phyloP scores from a whole-genome alignment of 169 alveolate species.

The Perkinsus olseni region DNA sequence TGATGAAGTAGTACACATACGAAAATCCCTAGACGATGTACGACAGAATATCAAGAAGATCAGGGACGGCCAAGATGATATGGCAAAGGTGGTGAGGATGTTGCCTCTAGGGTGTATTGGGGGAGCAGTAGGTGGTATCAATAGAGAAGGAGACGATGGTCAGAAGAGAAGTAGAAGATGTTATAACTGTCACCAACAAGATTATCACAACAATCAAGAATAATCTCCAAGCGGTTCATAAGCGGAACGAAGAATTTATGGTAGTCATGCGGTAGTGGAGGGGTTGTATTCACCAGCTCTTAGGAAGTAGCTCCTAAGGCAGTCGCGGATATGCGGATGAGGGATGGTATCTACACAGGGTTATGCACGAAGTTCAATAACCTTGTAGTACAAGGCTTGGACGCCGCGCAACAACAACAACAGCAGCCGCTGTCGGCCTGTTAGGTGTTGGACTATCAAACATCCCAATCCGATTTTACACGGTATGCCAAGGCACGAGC shows the following conservation, averaged over 20 bases:
- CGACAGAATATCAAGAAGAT: neutral
- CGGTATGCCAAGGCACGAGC: neutral
- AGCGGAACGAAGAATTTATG: neutral
- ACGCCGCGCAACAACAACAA: neutral
- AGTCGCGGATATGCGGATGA: neutral
- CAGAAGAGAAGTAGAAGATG: neutral
- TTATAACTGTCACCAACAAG: neutral
- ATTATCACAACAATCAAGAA: neutral
- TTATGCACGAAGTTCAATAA: neutral
- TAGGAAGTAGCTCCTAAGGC: neutral
- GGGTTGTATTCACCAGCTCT: neutral
- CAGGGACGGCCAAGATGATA: neutral
- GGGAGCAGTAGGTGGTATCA: neutral
- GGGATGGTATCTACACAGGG: neutral
- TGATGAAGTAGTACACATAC: neutral
- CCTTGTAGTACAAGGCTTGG: neutral
- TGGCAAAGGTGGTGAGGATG: neutral
- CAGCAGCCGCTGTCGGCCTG: neutral
- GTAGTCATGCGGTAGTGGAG: neutral
- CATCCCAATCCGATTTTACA: neutral
- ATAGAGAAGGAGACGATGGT: neutral
- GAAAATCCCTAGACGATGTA: neutral
- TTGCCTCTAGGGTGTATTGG: neutral
- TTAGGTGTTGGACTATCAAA: neutral
- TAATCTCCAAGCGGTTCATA: neutral